Base-by-base conservation (phyloP, 805 yeast species). In the Komagataella phaffii region DNA sequence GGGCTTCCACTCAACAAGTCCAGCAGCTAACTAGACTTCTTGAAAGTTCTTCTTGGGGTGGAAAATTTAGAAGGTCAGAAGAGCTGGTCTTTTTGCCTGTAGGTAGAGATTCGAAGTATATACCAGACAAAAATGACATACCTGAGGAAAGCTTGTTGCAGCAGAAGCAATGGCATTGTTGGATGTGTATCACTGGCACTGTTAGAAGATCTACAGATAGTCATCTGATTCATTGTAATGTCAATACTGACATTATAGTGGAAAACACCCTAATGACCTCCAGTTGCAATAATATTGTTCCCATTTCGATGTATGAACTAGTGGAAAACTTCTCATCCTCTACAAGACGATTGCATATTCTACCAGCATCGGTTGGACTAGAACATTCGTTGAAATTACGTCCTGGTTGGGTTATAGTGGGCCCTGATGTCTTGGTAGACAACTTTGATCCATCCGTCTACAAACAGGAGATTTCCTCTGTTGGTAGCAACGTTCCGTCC, bases 111-210 rank as follows among this genome's bases (percentile, higher is more conserved):
- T 83, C 93, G 0, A 80, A 80, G 1, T 80, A 78, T 60, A 81
- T 78, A 55, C 93, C 93, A 0, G 74, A 74, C 7, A 56, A 58
- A 18, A 58, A 56, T 30, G 40, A 51, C 30, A 61, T 65, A 44
- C 65, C 68, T 2, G 75, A 75, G 52, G 77, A 75, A 17, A 71
- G 71, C 40, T 62, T 86, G 23, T 73, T 86, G 52, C 81, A 79
- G 54, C 79, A 82, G 53, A 81, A 85, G 65, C 93, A 85, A 66
- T 90, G 96, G 96, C 97, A 91, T 67, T 90, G 97, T 60, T 85
- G 96, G 86, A 89, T 90, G 96, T 91, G 96, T 58, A 85, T 90
- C 51, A 90, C 96, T 2, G 97, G 97, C 2, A 90, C 97, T 0
- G 91, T 90, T 6, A 74, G 96, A 61, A 75, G 97, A 59, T 79